Percentiles rank a stretch among this genome's conserved stretches.
These are phyloP conservation scores for Neltuma alba DNA, from an alignment of 306 rosid species.

Conservation along the genomic window DNA sequence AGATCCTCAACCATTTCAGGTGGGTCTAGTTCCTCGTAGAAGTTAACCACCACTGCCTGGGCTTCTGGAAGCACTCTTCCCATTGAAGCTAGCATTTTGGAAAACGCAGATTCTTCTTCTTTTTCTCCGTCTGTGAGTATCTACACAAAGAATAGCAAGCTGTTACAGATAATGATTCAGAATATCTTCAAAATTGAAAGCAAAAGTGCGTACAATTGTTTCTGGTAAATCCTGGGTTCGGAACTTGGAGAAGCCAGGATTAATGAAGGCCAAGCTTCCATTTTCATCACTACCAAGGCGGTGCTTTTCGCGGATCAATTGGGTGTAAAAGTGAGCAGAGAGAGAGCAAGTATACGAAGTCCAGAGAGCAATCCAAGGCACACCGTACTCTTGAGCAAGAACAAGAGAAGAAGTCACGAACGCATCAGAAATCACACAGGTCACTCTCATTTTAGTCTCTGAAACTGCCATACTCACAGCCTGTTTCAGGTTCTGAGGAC, in stretches of 20 bases:
- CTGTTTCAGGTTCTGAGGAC: neutral
- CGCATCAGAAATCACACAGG: slow-evolving; percentile 47
- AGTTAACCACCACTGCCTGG: slow-evolving; percentile 40
- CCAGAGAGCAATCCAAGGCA: slow-evolving; percentile 65
- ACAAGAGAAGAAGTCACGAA: slow-evolving; percentile 28
- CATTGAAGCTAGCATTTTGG: slow-evolving; percentile 27
- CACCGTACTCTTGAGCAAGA: slow-evolving; percentile 37
- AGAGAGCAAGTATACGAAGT: slow-evolving; percentile 32
- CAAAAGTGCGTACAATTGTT: neutral
- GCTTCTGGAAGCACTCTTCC: slow-evolving; percentile 45
- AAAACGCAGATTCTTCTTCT: slow-evolving; percentile 32
- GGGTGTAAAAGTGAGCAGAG: slow-evolving; percentile 42
- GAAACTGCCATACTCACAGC: neutral
- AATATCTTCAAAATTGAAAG: neutral
- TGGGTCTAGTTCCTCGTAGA: slow-evolving; percentile 43
- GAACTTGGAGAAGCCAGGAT: slow-evolving; percentile 46
- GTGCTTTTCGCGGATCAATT: slow-evolving; percentile 27
- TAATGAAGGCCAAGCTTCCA: slow-evolving; percentile 40
- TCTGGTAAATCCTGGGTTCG: slow-evolving; percentile 41
- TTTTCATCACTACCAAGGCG: neutral
- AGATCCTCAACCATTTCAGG: slow-evolving; percentile 34
- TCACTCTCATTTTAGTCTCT: slow-evolving; percentile 24
- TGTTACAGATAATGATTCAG: neutral
- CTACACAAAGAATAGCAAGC: neutral
- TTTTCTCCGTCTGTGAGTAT: neutral